Percentiles rank a stretch among this genome's conserved stretches.
phyloP scores from a whole-genome alignment of 2,329 filamentous ascomycete species.

The Venturiaceae sp. region DNA sequence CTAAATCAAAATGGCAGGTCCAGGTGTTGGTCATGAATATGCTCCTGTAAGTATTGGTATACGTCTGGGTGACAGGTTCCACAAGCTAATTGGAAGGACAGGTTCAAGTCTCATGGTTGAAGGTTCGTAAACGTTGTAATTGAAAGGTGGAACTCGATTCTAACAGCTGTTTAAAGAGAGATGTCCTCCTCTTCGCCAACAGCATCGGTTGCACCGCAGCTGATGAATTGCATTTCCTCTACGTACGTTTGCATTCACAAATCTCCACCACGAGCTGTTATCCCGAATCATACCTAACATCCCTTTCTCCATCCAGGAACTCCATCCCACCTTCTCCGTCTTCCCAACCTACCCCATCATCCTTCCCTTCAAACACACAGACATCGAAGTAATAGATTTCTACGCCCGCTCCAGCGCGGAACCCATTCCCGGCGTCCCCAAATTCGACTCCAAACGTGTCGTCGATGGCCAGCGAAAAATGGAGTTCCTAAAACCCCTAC shows the following conservation, averaged over 20 bases:
- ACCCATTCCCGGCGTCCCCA: slow-evolving; percentile 66
- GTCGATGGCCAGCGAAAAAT: slow-evolving; percentile 80
- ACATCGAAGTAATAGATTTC: slow-evolving; percentile 75
- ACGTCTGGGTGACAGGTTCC: neutral
- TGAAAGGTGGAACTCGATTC: too few relatives aligned
- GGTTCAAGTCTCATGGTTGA: slow-evolving; percentile 4
- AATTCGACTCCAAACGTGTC: slow-evolving; percentile 63
- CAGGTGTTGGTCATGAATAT: slow-evolving; percentile 67
- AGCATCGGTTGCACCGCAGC: slow-evolving; percentile 70
- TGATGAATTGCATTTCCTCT: slow-evolving; percentile 88
- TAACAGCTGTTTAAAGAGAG: slow-evolving; percentile 75
- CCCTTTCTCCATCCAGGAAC: slow-evolving; percentile 47
- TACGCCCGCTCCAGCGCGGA: slow-evolving; percentile 58
- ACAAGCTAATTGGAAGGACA: neutral
- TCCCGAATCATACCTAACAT: slow-evolving; percentile 32
- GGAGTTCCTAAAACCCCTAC: slow-evolving; percentile 66
- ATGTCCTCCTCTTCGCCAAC: slow-evolving; percentile 80
- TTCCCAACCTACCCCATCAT: slow-evolving; percentile 86
- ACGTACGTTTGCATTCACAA: slow-evolving; percentile 43
- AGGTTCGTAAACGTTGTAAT: neutral
- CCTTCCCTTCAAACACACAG: slow-evolving; percentile 70
- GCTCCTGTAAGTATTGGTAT: slow-evolving; percentile 38
- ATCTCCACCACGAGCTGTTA: neutral
- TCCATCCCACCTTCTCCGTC: slow-evolving; percentile 75
- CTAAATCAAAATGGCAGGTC: slow-evolving; percentile 27